Evolutionary conservation across 495 filamentous ascomycete genomes (phyloP).

Genomic region (Coniosporium apollinis): DNA sequence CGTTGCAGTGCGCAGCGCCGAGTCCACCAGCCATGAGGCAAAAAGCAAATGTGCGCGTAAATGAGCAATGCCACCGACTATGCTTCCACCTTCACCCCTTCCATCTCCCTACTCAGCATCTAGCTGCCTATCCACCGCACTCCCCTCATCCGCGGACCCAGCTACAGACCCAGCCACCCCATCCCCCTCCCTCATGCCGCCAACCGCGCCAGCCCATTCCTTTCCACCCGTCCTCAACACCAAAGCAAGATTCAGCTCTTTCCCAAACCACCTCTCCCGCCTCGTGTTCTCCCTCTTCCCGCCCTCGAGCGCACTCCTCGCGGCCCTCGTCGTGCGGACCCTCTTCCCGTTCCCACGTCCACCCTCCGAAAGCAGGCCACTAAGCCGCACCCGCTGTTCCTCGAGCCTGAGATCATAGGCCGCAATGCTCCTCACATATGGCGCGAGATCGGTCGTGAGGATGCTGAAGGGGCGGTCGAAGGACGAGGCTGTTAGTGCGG

Average conservation of each 20-base stretch:
- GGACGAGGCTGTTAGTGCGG: slow-evolving; percentile 34
- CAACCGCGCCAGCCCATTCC: slow-evolving; percentile 31
- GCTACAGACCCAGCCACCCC: too few relatives aligned
- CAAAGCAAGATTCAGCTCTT: slow-evolving; percentile 39
- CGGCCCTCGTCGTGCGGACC: slow-evolving; percentile 59
- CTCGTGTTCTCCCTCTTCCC: slow-evolving; percentile 53
- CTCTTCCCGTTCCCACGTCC: slow-evolving; percentile 36
- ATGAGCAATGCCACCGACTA: too few relatives aligned
- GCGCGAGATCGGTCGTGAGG: slow-evolving; percentile 61
- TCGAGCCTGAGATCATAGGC: slow-evolving; percentile 54
- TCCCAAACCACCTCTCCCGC: slow-evolving; percentile 65
- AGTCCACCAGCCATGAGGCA: too few relatives aligned
- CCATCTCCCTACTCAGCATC: too few relatives aligned
- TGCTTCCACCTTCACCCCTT: too few relatives aligned
- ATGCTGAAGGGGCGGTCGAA: slow-evolving; percentile 51
- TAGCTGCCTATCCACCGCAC: too few relatives aligned
- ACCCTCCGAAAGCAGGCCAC: slow-evolving; percentile 40
- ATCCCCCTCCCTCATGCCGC: not conserved
- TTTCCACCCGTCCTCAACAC: slow-evolving; percentile 51
- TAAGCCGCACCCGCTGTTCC: slow-evolving; percentile 44
- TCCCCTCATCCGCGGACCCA: too few relatives aligned
- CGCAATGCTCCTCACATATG: slow-evolving; percentile 68
- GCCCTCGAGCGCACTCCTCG: slow-evolving; percentile 70
- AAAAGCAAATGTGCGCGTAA: too few relatives aligned
- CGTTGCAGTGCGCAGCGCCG: too few relatives aligned